Evolutionary conservation across 2,329 filamentous ascomycete genomes (phyloP).

Genomic region (Cordyceps tenuipes): DNA sequence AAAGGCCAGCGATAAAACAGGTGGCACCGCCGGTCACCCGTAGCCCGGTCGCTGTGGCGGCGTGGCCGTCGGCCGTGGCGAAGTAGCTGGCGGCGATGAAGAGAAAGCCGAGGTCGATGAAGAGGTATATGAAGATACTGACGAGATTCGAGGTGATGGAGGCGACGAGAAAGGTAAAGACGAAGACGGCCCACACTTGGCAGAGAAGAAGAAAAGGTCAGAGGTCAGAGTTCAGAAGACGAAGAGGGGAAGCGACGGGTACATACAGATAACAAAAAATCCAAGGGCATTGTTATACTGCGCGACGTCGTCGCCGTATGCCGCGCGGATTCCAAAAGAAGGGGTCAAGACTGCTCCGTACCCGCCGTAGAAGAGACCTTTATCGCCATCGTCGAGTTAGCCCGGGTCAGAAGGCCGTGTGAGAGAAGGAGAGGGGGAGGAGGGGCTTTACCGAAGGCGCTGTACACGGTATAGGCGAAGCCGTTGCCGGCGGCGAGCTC

Average conservation of each 20-base stretch:
- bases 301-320: slow-evolving; percentile 18
- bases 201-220: neutral
- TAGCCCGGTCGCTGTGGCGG: slow-evolving; percentile 9
- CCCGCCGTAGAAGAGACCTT: slow-evolving; percentile 20
- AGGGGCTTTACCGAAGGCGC: slow-evolving; percentile 37
- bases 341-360: slow-evolving; percentile 20
- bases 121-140: slow-evolving; percentile 19
- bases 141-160: slow-evolving; percentile 19
- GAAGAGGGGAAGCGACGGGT: neutral
- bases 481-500: slow-evolving; percentile 44
- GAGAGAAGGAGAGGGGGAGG: neutral
- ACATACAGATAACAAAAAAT: slow-evolving; percentile 19
- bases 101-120: slow-evolving; percentile 18
- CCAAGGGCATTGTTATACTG: slow-evolving; percentile 21
- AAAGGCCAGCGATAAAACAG: slow-evolving; percentile 20
- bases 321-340: slow-evolving; percentile 18
- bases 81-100: slow-evolving; percentile 19
- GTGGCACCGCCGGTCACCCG: slow-evolving; percentile 20
- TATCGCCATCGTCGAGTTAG: neutral
- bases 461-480: slow-evolving; percentile 45
- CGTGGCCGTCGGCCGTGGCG: slow-evolving; percentile 18
- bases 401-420: neutral
- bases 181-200: slow-evolving; percentile 20
- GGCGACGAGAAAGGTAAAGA: slow-evolving; percentile 19
- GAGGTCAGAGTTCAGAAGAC: neutral